Percentiles rank a stretch among this genome's conserved stretches.
Evolutionary conservation across 257 asterid genomes (phyloP).

Genomic region (Solanum raphanifolium): DNA sequence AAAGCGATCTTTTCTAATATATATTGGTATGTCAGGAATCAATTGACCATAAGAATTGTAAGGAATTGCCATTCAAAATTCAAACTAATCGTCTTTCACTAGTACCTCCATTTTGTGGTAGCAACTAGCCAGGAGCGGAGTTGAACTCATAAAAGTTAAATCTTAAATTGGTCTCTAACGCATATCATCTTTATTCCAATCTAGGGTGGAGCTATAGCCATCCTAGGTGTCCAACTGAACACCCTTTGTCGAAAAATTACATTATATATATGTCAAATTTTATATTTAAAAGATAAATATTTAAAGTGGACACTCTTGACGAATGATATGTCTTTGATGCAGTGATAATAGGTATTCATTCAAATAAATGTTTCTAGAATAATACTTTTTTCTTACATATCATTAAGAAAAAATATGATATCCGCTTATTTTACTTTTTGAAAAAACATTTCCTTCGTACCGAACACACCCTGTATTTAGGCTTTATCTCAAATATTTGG

Average conservation of each 20-base stretch:
- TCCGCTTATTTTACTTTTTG: too few species aligned
- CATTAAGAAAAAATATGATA: too few species aligned
- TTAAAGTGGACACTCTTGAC: too few species aligned
- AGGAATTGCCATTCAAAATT: background rate
- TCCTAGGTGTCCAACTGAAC: fast-evolving
- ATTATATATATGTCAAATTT: too few species aligned
- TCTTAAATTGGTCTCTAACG: too few species aligned
- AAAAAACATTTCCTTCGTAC: too few species aligned
- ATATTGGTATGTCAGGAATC: background rate
- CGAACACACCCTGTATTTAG: background rate
- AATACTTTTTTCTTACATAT: background rate
- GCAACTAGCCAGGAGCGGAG: background rate
- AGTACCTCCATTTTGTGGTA: background rate
- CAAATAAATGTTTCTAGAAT: background rate
- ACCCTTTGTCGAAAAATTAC: fast-evolving
- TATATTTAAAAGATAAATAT: background rate
- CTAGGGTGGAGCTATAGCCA: background rate
- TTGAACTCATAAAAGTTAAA: too few species aligned
- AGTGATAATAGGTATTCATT: too few species aligned
- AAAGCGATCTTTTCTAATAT: background rate
- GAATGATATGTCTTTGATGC: fast-evolving
- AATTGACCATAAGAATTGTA: background rate
- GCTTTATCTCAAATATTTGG: background rate
- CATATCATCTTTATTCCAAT: too few species aligned
- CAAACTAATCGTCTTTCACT: background rate